Evolutionary conservation across 306 rosid species (phyloP).

Genomic region (Castanea mollissima): DNA sequence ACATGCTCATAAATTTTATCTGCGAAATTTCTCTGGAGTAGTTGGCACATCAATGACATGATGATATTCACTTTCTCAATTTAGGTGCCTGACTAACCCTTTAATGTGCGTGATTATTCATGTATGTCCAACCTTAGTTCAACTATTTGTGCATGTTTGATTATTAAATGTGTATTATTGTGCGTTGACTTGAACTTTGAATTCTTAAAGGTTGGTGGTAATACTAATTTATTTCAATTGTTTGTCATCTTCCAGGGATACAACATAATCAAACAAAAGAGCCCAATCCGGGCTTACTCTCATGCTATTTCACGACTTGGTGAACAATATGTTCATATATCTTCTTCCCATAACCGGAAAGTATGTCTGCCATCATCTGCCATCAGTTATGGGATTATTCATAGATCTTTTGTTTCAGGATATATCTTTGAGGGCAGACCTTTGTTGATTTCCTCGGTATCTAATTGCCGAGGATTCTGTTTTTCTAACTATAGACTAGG

Average conservation of each 20-base stretch:
- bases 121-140: not conserved
- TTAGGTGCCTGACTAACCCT: not conserved
- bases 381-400: slow-evolving; percentile 29
- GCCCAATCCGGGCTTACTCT: slow-evolving; percentile 30
- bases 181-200: not conserved
- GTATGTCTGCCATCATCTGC: slow-evolving; percentile 23
- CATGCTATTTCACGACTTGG: slow-evolving; percentile 26
- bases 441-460: slow-evolving; percentile 21
- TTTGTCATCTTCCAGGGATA: slow-evolving; percentile 43
- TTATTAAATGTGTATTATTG: not conserved
- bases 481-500: slow-evolving; percentile 33
- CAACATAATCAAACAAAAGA: slow-evolving; percentile 34
- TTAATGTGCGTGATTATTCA: not conserved
- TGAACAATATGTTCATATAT: slow-evolving; percentile 38
- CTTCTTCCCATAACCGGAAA: slow-evolving; percentile 38
- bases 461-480: slow-evolving; percentile 32
- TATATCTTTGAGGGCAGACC: slow-evolving; percentile 24
- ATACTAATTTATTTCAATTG: slow-evolving; percentile 4
- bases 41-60: not conserved
- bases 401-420: slow-evolving; percentile 36
- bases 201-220: not conserved
- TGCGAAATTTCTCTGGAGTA: not conserved
- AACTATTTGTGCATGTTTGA: not conserved
- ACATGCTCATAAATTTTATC: not conserved
- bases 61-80: not conserved